Evolutionary conservation across 2,329 filamentous ascomycete genomes (phyloP), one percentile per base, ranked within the genome.

Genomic region (Akanthomyces muscarius): DNA sequence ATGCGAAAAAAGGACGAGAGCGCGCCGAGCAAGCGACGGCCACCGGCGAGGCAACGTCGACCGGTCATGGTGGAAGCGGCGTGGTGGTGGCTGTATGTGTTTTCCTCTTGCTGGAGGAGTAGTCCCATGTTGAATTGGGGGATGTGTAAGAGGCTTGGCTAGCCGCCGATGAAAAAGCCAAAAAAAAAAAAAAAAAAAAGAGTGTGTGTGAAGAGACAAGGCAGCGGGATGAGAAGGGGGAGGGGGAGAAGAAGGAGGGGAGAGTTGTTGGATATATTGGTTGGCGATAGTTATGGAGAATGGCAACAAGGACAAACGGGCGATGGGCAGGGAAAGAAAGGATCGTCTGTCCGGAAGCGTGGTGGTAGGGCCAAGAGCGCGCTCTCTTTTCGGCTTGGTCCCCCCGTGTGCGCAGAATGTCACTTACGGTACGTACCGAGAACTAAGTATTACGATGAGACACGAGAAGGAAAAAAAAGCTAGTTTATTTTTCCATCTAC

Each of bases 91-190:
- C 44, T 8, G 6, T 45, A 16, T 25, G 11, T 36, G 21, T 13
- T 23, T 23, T 50, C 47, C 33, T 61, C 57, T 51, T 30, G 36
- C 36, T 60, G 57, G 7, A 52, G 47, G 30, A 61, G 45, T 25
- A 61, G 11, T 47, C 59, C 59, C 59, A 54, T 61, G 59, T 61
- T 61, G 59, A 55, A 54, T 54, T 53, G 41, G 58, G 41, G 18
- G n/a, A 21, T n/a, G 30, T 25, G 3, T 18, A 48, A 13, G 42
- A 25, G 44, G 14, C n/a, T 6, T 30, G 38, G 38, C 23, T 21
- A 23, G 33, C 45, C 45, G 47, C 14, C 47, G 47, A 13, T 16
- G 14, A n/a, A 47, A 11, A 59, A 41, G n/a, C 4, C 28, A 6
- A 30, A 51, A 30, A n/a, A 59, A n/a, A 18, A 38, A 25, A 23